Evolutionary conservation across 257 asterid genomes (phyloP), one percentile per base, ranked within the genome.

Genomic region (Solanum rostratum): DNA sequence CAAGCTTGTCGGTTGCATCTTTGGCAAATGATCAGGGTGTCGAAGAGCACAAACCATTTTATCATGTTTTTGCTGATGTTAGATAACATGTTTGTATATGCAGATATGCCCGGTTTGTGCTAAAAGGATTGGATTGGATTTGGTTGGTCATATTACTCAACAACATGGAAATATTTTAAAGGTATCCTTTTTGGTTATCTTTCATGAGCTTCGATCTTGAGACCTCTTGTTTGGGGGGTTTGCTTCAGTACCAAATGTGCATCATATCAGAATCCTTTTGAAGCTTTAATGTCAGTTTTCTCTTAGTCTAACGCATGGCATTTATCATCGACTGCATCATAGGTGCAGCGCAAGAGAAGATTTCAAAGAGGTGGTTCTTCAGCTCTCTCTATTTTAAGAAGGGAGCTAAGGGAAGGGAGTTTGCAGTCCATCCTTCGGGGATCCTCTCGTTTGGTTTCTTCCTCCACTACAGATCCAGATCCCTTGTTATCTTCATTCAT

Each of bases 331-430:
- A 94, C 95, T 88, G 62, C 88, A 82, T 20, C 79, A 81, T 46
- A 92, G 96, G 92, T 94, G 88, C 95, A 91, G 86, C 92, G 94
- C 30, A 95, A 92, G 89, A 89, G 95, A 89, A 94, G 97, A 86
- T 63, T 62, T 39, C 89, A 93, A 1, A 90, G 92, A 86, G 94
- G 92, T 16, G 92, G 88, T 57, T 87, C 92, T 83, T 86, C 90
- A 41, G 88, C 92, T 15, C 88, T 89, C 79, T 87, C 97, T 14
- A 66, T 86, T 54, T 84, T 93, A 74, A 92, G 93, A 83, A 91
- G 83, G 88, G 99, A 92, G 89, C 88, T 91, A 79, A 90, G 91
- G 84, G 97, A 93, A 66, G 98, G 93, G 83, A 95, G 86, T 84
- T 88, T 93, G 79, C 94, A 89, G 59, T 91, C 97, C 59, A 83